phyloP scores from a whole-genome alignment of 148 eudicot species.

The Arctostaphylos glauca region DNA sequence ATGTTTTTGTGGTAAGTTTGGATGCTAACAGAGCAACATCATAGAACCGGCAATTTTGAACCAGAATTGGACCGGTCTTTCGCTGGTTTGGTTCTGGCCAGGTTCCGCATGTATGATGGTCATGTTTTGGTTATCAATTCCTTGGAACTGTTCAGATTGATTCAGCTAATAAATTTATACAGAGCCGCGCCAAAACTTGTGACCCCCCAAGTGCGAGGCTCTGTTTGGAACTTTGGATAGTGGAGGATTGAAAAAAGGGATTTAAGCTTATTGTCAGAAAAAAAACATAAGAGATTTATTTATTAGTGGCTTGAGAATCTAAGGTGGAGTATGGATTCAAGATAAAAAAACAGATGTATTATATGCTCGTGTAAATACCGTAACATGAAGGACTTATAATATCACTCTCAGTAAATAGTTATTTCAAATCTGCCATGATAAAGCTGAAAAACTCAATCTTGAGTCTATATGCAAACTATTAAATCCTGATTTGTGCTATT shows the following conservation, averaged over 20 bases:
- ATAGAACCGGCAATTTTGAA: neutral
- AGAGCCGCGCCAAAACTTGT: neutral
- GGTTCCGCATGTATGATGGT: neutral
- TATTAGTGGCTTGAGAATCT: neutral
- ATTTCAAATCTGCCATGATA: neutral
- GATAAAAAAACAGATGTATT: neutral
- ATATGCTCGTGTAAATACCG: neutral
- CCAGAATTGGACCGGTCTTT: neutral
- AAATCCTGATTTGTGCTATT: neutral
- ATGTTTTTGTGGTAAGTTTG: neutral
- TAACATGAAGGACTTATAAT: neutral
- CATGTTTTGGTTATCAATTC: neutral
- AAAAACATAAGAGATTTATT: neutral
- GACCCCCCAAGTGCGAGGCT: neutral
- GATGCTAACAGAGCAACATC: neutral
- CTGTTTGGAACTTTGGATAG: neutral
- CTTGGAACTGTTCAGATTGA: neutral
- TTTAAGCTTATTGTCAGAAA: neutral
- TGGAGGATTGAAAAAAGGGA: neutral
- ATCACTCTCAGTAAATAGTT: neutral
- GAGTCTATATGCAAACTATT: neutral
- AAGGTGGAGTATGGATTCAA: neutral
- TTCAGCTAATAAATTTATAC: neutral
- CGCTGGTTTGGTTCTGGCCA: neutral
- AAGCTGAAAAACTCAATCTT: neutral